Conservation (phyloP, 2,329 filamentous ascomycete species). For the Colletotrichum higginsianum region DNA sequence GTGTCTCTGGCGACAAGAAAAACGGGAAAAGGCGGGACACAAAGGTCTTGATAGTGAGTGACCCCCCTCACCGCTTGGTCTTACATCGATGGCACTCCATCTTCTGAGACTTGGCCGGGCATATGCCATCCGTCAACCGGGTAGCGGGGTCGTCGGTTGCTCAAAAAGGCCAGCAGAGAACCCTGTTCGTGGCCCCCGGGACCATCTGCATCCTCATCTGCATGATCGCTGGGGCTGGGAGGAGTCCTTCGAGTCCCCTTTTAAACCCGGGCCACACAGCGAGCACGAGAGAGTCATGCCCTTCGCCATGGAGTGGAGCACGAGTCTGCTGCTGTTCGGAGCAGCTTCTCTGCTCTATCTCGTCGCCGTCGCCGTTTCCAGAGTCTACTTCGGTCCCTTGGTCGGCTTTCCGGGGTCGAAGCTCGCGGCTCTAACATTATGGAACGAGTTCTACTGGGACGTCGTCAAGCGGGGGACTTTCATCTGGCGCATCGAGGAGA, state of each 20-base stretch:
- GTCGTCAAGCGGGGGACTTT: slow-evolving; percentile 51
- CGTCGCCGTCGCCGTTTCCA: not conserved
- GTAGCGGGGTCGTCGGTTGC: not conserved
- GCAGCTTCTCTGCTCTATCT: not conserved
- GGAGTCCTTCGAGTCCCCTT: no score
- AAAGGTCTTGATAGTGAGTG: not conserved
- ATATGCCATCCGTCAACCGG: not conserved
- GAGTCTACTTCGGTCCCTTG: slow-evolving; percentile 19
- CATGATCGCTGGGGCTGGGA: not conserved
- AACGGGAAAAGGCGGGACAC: not conserved
- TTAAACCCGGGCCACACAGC: not conserved
- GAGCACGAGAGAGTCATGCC: not conserved
- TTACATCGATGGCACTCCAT: not conserved
- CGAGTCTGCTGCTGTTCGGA: slow-evolving; percentile 42
- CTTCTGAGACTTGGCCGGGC: no score
- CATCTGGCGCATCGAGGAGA: slow-evolving; percentile 50
- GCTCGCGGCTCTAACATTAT: slow-evolving; percentile 50
- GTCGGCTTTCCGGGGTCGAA: slow-evolving; percentile 47
- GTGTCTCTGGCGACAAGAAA: not conserved
- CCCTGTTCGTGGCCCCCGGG: no score
- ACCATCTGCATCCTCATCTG: not conserved
- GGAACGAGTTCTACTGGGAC: slow-evolving; percentile 55
- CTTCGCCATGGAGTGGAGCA: slow-evolving; percentile 1
- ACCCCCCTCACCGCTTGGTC: slow-evolving; percentile 4
- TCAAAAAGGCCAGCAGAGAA: not conserved